A percentile compares a stretch with the other conserved stretches of the same genome.
These are phyloP conservation scores for Chaetoceros muelleri DNA, from an alignment of 108 stramenopile species.

Conservation along the genomic window DNA sequence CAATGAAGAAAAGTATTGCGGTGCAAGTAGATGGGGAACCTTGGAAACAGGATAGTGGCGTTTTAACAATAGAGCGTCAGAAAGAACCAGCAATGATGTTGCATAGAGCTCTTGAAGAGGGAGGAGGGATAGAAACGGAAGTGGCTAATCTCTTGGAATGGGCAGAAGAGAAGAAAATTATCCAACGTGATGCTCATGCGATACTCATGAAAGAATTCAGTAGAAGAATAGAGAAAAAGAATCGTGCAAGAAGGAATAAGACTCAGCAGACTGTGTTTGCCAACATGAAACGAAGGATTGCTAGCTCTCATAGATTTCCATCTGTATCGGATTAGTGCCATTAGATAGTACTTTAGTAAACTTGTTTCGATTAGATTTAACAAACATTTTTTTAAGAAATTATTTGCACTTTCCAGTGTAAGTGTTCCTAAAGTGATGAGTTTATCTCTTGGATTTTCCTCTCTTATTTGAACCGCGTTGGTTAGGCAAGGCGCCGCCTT, in stretches of 20 bases:
- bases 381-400: too few relatives aligned
- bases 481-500: constrained; percentile 42
- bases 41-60: constrained; percentile 61
- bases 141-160: constrained; percentile 63
- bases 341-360: too few relatives aligned
- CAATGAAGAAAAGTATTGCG: constrained; percentile 57
- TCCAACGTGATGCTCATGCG: constrained; percentile 44
- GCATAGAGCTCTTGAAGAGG: constrained; percentile 52
- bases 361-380: too few relatives aligned
- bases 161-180: constrained; percentile 57
- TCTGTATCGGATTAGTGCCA: not conserved
- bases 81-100: constrained; percentile 60
- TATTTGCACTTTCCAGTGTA: too few relatives aligned
- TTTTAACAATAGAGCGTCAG: constrained; percentile 43
- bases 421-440: too few relatives aligned
- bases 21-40: constrained; percentile 89
- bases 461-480: constrained; percentile 23
- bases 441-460: not conserved
- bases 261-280: not conserved
- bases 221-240: constrained; percentile 58
- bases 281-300: not conserved
- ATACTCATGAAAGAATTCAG: constrained; percentile 74
- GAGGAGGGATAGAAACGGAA: constrained; percentile 73
- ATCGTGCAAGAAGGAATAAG: constrained; percentile 23
- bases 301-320: not conserved